A percentile compares a stretch with the other conserved stretches of the same genome.
Conservation (phyloP, 306 rosid species). For the Casuarina glauca region DNA sequence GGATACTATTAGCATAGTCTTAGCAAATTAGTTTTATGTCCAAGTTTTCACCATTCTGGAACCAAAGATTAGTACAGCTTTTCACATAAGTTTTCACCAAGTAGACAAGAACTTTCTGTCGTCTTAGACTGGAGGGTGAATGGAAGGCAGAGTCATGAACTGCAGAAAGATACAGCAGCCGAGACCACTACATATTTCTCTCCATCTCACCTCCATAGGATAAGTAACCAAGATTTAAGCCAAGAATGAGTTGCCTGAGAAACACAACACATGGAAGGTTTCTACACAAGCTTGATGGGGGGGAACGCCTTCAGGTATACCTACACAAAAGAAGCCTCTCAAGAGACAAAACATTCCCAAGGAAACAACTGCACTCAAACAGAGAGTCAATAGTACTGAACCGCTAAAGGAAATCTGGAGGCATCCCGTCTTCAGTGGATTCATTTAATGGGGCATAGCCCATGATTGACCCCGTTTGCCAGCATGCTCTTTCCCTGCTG, state of each 20-base stretch:
- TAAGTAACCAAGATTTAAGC: slow-evolving; percentile 49
- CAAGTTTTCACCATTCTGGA: neutral
- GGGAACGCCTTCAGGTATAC: slow-evolving; percentile 39
- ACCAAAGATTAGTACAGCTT: slow-evolving; percentile 3
- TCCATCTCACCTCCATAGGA: slow-evolving; percentile 32
- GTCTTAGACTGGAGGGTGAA: slow-evolving; percentile 32
- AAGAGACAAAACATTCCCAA: slow-evolving; percentile 25
- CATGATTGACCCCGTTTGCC: slow-evolving; percentile 45
- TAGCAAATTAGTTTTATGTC: slow-evolving; percentile 2
- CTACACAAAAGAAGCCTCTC: slow-evolving; percentile 36
- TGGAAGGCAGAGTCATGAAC: slow-evolving; percentile 20
- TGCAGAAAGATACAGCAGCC: slow-evolving; percentile 31
- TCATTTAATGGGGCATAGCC: slow-evolving; percentile 51
- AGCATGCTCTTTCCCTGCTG: slow-evolving; percentile 45
- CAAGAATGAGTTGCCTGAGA: slow-evolving; percentile 96
- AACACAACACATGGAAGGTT: slow-evolving; percentile 34
- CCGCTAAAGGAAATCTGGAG: slow-evolving; percentile 17
- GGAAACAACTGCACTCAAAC: neutral
- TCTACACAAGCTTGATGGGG: slow-evolving; percentile 33
- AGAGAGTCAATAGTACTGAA: slow-evolving; percentile 23
- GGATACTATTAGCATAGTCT: neutral
- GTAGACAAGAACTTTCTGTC: slow-evolving; percentile 18
- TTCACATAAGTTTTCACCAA: slow-evolving; percentile 17
- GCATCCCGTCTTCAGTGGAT: slow-evolving; percentile 29
- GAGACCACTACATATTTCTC: slow-evolving; percentile 29